Percentiles rank a stretch among this genome's conserved stretches.
These are phyloP conservation scores for Carex arenaria DNA, from an alignment of 202 grass and related monocot species.

Conservation along the genomic window DNA sequence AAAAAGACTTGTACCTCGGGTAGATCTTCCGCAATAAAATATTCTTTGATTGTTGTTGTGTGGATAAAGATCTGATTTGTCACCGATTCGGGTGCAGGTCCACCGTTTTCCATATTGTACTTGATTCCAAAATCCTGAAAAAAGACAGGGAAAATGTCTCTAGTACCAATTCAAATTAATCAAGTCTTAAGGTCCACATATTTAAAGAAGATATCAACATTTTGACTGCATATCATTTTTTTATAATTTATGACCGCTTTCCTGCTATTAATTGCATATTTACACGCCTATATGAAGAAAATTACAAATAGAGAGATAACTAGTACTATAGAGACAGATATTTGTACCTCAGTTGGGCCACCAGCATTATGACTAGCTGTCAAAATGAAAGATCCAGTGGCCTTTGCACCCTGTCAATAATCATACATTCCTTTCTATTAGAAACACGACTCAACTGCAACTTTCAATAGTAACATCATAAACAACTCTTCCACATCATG, in stretches of 20 bases:
- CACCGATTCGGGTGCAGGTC: conserved; percentile 93
- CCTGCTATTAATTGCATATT: not conserved
- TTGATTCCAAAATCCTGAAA: conserved; percentile 97
- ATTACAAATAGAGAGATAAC: not conserved
- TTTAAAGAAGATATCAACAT: not conserved
- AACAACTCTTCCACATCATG: conserved; percentile 2
- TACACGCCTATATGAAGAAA: not conserved
- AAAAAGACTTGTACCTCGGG: conserved; percentile 59
- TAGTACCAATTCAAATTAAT: not conserved
- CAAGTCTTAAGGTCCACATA: not conserved
- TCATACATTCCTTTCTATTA: conserved; percentile 15
- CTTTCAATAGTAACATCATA: conserved; percentile 14
- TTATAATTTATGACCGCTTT: not conserved
- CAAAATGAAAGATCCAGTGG: conserved; percentile 87
- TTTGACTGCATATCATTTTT: not conserved
- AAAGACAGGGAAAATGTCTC: conserved; percentile 14
- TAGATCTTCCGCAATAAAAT: conserved; percentile 64
- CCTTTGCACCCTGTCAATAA: conserved; percentile 76
- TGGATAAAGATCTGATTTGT: conserved; percentile 87
- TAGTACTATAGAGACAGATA: conserved; percentile 22
- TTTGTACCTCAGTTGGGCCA: conserved; percentile 71
- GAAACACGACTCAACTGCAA: conserved; percentile 3
- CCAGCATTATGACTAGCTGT: conserved; percentile 95
- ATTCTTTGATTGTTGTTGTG: conserved; percentile 68
- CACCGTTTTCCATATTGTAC: conserved; percentile 99